Conservation (phyloP, 495 filamentous ascomycete species). For the Cercophora scortea region DNA sequence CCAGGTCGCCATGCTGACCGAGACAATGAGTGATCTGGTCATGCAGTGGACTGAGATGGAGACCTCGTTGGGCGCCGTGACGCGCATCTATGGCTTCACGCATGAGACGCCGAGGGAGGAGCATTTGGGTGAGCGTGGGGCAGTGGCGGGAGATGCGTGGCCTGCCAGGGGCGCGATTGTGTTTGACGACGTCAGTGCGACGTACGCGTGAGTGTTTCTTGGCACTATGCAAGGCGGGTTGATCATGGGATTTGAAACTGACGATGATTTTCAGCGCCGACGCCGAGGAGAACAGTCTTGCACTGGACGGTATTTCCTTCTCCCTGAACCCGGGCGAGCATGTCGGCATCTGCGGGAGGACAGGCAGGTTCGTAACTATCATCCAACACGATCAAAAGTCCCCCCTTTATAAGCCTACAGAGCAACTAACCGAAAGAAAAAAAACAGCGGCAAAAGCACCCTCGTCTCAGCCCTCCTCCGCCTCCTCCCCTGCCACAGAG, state of each 20-base stretch:
- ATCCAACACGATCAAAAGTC: no score
- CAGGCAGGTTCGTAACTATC: not conserved
- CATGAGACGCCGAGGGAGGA: not conserved
- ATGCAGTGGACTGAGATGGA: constrained; percentile 32
- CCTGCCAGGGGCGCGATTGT: not conserved
- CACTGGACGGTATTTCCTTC: not conserved
- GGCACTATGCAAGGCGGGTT: not conserved
- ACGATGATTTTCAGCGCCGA: not conserved
- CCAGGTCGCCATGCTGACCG: not conserved
- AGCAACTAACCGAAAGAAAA: not conserved
- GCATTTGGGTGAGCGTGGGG: not conserved
- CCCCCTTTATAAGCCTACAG: no score
- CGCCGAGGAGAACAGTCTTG: not conserved
- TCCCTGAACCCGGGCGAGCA: not conserved
- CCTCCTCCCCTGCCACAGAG: constrained; percentile 70
- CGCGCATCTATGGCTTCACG: constrained; percentile 29
- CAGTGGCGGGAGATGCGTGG: not conserved
- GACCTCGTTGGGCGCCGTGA: constrained; percentile 37
- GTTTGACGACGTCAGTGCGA: not conserved
- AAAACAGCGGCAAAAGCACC: constrained; percentile 64
- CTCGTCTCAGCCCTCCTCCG: constrained; percentile 82
- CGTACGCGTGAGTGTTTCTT: not conserved
- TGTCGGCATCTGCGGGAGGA: not conserved
- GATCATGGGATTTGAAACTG: not conserved
- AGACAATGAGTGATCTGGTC: not conserved